A percentile compares a stretch with the other conserved stretches of the same genome.
These are phyloP conservation scores for Scutellaria minor DNA, from an alignment of 257 asterid genomes.

Conservation along the genomic window DNA sequence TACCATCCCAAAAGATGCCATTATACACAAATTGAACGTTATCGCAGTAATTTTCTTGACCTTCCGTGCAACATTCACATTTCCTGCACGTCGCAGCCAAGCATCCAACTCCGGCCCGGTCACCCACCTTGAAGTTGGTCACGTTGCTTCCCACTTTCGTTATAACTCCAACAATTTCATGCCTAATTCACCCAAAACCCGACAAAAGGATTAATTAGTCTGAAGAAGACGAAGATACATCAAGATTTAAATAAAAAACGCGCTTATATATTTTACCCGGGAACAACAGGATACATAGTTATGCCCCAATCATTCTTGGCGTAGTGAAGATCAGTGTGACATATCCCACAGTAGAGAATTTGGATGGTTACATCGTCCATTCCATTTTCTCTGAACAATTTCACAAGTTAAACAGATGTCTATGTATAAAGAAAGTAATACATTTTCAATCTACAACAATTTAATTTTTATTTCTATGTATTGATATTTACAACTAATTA, in stretches of 20 bases:
- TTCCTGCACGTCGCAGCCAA: constrained; percentile 78
- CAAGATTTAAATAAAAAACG: too few relatives aligned
- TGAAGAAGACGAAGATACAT: too few relatives aligned
- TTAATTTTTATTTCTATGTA: too few relatives aligned
- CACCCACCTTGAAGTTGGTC: constrained; percentile 68
- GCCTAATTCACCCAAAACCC: constrained; percentile 43
- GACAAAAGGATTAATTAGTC: too few relatives aligned
- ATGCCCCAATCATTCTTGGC: constrained; percentile 69
- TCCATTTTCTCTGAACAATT: constrained; percentile 52
- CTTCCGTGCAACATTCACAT: constrained; percentile 67
- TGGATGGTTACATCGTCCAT: constrained; percentile 54
- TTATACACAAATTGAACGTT: constrained; percentile 69
- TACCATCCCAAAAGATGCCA: constrained; percentile 91
- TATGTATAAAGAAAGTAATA: too few relatives aligned
- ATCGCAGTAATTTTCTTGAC: constrained; percentile 84
- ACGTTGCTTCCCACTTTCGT: constrained; percentile 79
- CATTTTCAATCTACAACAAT: too few relatives aligned
- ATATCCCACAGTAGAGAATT: constrained; percentile 60
- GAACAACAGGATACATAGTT: constrained; percentile 66
- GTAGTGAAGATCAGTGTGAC: constrained; percentile 65
- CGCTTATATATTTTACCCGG: constrained; percentile 45
- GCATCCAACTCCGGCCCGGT: constrained; percentile 86
- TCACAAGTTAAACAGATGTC: too few relatives aligned
- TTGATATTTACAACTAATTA: too few relatives aligned
- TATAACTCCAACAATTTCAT: constrained; percentile 79